Base-by-base conservation (phyloP, 805 yeast genomes). In the Saccharomyces kudriavzevii region DNA sequence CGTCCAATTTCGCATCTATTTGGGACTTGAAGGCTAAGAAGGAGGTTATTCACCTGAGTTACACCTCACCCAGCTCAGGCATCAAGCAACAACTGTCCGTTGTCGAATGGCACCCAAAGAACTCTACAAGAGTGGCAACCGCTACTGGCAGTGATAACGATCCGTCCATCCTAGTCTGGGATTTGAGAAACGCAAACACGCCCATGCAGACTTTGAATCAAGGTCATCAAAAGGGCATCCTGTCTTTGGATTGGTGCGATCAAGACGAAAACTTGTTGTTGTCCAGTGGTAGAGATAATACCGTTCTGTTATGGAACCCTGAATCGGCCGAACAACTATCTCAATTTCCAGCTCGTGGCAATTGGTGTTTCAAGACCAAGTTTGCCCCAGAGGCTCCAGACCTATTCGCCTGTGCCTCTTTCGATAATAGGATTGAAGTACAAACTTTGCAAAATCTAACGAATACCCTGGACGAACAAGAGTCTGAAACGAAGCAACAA, bases 61-160 rank as follows among this genome's bases (percentile, higher is more conserved):
- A 89, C 69, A 74, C 83, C 24, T 82, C 85, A 6, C 73, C 80
- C 11, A 61, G 67, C 22, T 68, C 76, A 3, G 71, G 74, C 14
- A 68, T 75, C 28, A 80, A 85, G 64, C 85, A 90, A 25, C 85
- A 84, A 53, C 78, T 92, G 50, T 82, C 95, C 35, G 79, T 80
- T 56, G 95, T 94, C 13, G 89, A 85, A 54, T 94, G 99, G 99
- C 97, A 94, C 70, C 99, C 99, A 53, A 73, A 79, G 47, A 85
- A 84, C 71, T 82, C 92, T 54, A 92, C 98, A 14, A 85, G 82
- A 67, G 79, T 94, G 55, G 83, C 87, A 27, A 92, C 98, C 26
- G 96, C 96, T 27, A 84, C 94, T 28, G 90, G 85, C 56, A 80
- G 82, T 54, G 97, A 91, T 69, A 74, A 78, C 22, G 81, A 82